Conservation (phyloP, 2,329 filamentous ascomycete species). For the Ceratocystis variospora region DNA sequence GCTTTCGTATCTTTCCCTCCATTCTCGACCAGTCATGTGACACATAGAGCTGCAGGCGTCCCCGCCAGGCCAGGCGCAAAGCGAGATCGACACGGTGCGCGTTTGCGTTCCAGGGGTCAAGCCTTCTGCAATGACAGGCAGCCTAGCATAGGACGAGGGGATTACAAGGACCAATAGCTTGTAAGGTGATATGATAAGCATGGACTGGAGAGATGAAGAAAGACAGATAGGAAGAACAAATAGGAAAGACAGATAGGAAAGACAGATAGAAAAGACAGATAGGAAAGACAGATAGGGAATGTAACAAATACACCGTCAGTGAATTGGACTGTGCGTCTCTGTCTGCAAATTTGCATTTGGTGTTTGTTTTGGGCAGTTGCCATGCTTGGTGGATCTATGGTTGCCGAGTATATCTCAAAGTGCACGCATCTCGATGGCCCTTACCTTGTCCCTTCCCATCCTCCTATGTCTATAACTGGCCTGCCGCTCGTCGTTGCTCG, state of each 20-base stretch:
- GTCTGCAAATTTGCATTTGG: background rate
- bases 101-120: background rate
- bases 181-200: background rate
- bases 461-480: background rate
- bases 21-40: background rate
- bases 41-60: background rate
- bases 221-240: background rate
- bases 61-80: background rate
- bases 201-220: background rate
- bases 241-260: background rate
- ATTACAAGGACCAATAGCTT: background rate
- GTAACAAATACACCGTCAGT: background rate
- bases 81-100: background rate
- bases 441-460: background rate
- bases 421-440: background rate
- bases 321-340: background rate
- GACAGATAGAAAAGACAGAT: background rate
- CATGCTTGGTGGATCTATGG: background rate
- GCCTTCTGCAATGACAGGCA: background rate
- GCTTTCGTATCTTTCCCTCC: background rate
- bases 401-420: too few relatives aligned
- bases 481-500: conserved; percentile 35
- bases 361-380: background rate
- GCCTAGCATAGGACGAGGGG: background rate
- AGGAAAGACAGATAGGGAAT: background rate